Evolutionary conservation across 805 yeast species (phyloP).

Genomic region (Yarrowia sp.): DNA sequence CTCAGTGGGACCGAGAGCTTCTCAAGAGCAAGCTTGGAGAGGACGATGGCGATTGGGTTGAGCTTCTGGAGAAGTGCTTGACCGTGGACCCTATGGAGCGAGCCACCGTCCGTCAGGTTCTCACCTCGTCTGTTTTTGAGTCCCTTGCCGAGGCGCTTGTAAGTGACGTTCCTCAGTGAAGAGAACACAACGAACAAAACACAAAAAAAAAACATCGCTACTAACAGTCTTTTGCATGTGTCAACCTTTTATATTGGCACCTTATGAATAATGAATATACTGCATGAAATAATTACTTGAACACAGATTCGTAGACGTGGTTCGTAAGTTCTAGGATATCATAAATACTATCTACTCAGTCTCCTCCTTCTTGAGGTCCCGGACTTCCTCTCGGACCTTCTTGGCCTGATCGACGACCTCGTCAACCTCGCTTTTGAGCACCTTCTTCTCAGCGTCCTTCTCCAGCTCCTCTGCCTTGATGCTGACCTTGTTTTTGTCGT

Average conservation of each 20-base stretch:
- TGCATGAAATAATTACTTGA: background rate
- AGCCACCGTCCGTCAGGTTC: conserved; percentile 27
- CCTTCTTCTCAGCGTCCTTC: background rate
- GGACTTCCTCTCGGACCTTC: background rate
- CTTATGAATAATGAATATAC: conserved; percentile 23
- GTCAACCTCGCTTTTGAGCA: background rate
- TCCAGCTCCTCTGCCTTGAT: background rate
- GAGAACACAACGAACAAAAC: background rate
- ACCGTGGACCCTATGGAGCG: conserved; percentile 29
- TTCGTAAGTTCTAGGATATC: too few relatives aligned
- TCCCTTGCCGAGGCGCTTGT: conserved; percentile 22
- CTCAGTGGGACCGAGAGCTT: conserved; percentile 53
- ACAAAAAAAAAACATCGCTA: background rate
- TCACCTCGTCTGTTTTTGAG: conserved; percentile 22
- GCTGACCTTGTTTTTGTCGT: background rate
- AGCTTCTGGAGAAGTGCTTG: conserved; percentile 31
- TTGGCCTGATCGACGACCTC: background rate
- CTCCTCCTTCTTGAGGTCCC: background rate
- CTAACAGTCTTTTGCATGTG: conserved; percentile 23
- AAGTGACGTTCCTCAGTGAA: background rate
- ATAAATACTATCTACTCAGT: conserved; percentile 7
- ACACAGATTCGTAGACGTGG: background rate
- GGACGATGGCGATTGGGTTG: conserved; percentile 27
- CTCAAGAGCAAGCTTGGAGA: conserved; percentile 35
- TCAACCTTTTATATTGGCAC: background rate